These are phyloP conservation scores for Myochromella boudieri DNA, from an alignment of 768 basidiomycete genomes.

Conservation along the genomic window DNA sequence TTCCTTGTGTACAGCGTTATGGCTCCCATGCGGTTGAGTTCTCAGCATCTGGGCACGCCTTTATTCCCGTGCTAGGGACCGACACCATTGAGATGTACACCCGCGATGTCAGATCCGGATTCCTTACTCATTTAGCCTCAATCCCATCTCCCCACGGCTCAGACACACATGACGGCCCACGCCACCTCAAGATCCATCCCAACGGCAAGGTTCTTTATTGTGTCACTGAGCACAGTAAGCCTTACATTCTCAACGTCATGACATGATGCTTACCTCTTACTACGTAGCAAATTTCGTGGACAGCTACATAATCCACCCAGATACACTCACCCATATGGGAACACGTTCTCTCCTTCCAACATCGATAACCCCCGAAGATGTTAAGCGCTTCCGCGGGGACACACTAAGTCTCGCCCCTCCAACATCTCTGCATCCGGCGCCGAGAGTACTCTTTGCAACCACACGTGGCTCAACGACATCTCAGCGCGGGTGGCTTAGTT, in stretches of 20 bases:
- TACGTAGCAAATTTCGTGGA: conserved; percentile 45
- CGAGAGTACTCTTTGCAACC: conserved; percentile 43
- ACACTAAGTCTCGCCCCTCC: conserved; percentile 43
- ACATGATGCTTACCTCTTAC: background rate
- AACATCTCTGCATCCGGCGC: conserved; percentile 32
- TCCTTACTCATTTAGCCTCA: conserved; percentile 35
- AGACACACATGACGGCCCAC: conserved; percentile 42
- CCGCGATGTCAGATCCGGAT: conserved; percentile 30
- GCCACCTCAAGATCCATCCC: conserved; percentile 53
- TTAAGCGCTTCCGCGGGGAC: conserved; percentile 39
- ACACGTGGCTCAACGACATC: conserved; percentile 41
- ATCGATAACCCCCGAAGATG: conserved; percentile 6
- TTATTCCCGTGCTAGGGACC: conserved; percentile 51
- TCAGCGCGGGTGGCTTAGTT: conserved; percentile 41
- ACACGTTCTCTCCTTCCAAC: conserved; percentile 34
- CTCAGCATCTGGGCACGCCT: conserved; percentile 35
- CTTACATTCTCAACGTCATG: background rate
- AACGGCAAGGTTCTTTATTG: conserved; percentile 51
- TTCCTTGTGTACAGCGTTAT: conserved; percentile 33
- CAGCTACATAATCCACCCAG: conserved; percentile 36
- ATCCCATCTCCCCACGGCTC: conserved; percentile 38
- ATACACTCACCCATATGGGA: conserved; percentile 26
- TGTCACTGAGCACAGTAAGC: conserved; percentile 52
- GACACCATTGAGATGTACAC: conserved; percentile 47
- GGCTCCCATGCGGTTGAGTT: conserved; percentile 55